phyloP scores from a whole-genome alignment of 2,329 filamentous ascomycete species.

The Alternaria rosae region DNA sequence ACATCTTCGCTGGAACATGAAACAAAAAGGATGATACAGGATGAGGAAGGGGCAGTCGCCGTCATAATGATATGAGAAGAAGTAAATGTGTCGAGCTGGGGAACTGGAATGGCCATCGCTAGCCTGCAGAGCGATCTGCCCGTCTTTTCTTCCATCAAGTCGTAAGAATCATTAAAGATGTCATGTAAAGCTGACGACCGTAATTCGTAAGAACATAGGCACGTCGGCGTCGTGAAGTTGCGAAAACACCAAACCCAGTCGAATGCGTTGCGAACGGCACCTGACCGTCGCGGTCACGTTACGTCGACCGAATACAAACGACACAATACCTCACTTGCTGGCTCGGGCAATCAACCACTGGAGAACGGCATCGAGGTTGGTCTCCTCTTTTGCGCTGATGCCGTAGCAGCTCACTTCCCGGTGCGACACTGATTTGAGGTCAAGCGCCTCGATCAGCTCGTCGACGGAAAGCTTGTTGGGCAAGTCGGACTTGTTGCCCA shows the following conservation, averaged over 20 bases:
- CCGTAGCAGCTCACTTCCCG: constrained; percentile 98
- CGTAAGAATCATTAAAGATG: constrained; percentile 61
- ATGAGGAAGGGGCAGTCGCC: constrained; percentile 27
- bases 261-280: constrained; percentile 30
- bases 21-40: constrained; percentile 25
- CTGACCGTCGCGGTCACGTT: constrained; percentile 38
- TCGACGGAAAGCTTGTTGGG: constrained; percentile 91
- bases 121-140: constrained; percentile 54
- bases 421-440: constrained; percentile 86
- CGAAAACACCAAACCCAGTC: constrained; percentile 29
- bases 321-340: constrained; percentile 51
- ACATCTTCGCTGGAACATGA: constrained; percentile 14
- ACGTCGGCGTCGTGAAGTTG: constrained; percentile 44
- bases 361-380: constrained; percentile 94
- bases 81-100: constrained; percentile 42
- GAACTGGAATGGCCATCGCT: constrained; percentile 58
- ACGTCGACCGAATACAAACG: constrained; percentile 20
- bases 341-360: constrained; percentile 95
- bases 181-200: constrained; percentile 52
- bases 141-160: constrained; percentile 61
- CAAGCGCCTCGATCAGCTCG: constrained; percentile 90
- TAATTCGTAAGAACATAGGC: constrained; percentile 47
- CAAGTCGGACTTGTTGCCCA: constrained; percentile 97
- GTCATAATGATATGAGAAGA: constrained; percentile 29
- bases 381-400: constrained; percentile 98